phyloP scores from a whole-genome alignment of 352 stramenopile genomes.

The Phytopythium boreale region DNA sequence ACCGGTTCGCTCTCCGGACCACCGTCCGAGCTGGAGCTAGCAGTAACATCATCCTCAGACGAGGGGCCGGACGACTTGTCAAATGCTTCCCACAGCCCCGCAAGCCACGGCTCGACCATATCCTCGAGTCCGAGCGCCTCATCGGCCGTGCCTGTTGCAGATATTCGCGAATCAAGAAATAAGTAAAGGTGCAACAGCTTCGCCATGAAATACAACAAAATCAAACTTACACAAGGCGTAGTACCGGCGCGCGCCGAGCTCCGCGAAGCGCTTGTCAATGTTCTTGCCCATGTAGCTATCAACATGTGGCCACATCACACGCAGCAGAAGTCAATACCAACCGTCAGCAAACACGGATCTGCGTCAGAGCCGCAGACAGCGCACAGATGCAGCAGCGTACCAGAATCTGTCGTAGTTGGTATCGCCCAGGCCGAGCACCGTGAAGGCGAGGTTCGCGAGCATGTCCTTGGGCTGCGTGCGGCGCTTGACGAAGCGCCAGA shows the following conservation, averaged over 20 bases:
- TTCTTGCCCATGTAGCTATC: slow-evolving; percentile 82
- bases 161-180: neutral
- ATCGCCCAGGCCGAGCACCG: slow-evolving; percentile 92
- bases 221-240: slow-evolving; percentile 48
- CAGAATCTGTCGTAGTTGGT: slow-evolving; percentile 98
- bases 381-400: slow-evolving; percentile 18
- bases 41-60: slow-evolving; percentile 3
- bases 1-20: slow-evolving; percentile 3
- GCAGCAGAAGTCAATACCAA: neutral
- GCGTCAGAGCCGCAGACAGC: neutral
- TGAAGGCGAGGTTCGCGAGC: slow-evolving; percentile 75
- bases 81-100: slow-evolving; percentile 52
- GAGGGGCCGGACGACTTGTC: slow-evolving; percentile 25
- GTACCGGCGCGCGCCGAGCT: slow-evolving; percentile 85
- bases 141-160: slow-evolving; percentile 72
- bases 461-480: slow-evolving; percentile 75
- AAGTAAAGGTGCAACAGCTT: neutral
- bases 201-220: slow-evolving; percentile 1
- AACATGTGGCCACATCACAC: neutral
- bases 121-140: slow-evolving; percentile 94
- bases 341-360: neutral
- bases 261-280: slow-evolving; percentile 86
- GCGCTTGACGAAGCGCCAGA: slow-evolving; percentile 92
- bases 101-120: slow-evolving; percentile 92
- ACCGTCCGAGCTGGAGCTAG: slow-evolving; percentile 20